A percentile compares a stretch with the other conserved stretches of the same genome.
phyloP scores from a whole-genome alignment of 2,329 filamentous ascomycete genomes.

The Seiridium unicorne region DNA sequence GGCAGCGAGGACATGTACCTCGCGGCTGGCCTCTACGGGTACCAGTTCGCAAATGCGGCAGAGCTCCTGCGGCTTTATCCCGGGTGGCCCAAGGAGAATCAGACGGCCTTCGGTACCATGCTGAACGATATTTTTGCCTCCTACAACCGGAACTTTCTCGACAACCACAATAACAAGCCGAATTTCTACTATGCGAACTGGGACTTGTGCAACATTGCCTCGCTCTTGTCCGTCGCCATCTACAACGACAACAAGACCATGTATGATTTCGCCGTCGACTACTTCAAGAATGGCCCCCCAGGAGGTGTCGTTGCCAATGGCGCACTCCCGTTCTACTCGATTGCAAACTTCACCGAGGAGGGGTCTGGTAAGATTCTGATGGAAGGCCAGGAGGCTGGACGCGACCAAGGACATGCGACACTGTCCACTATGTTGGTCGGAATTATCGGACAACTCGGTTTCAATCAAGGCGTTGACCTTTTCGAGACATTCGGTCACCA shows the following conservation, averaged over 20 bases:
- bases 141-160: constrained; percentile 35
- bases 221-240: constrained; percentile 38
- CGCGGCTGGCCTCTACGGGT: constrained; percentile 41
- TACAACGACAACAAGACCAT: constrained; percentile 39
- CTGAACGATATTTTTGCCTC: constrained; percentile 34
- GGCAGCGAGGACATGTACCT: constrained; percentile 36
- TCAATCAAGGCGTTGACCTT: constrained; percentile 40
- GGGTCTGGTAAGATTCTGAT: constrained; percentile 28
- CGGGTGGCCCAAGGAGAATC: constrained; percentile 23
- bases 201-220: constrained; percentile 42
- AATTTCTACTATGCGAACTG: constrained; percentile 40
- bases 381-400: constrained; percentile 39
- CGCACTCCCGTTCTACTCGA: not conserved
- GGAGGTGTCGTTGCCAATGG: constrained; percentile 33
- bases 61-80: constrained; percentile 36
- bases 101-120: constrained; percentile 26
- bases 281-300: constrained; percentile 36
- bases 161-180: constrained; percentile 31
- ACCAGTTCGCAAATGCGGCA: constrained; percentile 43
- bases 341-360: constrained; percentile 23
- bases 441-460: constrained; percentile 37
- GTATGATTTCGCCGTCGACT: constrained; percentile 34
- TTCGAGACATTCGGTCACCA: constrained; percentile 30
- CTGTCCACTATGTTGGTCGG: constrained; percentile 38
- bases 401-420: constrained; percentile 42